Percentiles rank a stretch among this genome's conserved stretches.
Conservation (phyloP, 352 stramenopile species). For the Globisporangium uncinulatum region DNA sequence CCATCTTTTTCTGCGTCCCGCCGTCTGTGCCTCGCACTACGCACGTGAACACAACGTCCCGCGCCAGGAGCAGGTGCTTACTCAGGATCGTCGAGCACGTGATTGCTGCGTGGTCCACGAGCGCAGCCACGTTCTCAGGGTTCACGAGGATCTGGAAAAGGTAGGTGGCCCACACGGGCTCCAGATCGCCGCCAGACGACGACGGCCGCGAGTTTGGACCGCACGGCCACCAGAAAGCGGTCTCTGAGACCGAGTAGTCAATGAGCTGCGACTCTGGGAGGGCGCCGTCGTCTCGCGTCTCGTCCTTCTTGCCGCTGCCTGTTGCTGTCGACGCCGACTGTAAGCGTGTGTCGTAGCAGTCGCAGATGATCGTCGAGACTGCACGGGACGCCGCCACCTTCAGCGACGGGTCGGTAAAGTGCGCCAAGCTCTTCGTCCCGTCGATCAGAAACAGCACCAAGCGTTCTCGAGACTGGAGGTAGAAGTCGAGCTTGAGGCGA, state of each 20-base stretch:
- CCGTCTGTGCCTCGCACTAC: slow-evolving; percentile 22
- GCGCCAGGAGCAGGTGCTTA: slow-evolving; percentile 77
- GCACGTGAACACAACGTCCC: slow-evolving; percentile 51
- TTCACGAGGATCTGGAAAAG: slow-evolving; percentile 65
- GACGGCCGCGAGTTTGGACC: slow-evolving; percentile 16
- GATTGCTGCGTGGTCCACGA: slow-evolving; percentile 71
- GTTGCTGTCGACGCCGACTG: slow-evolving; percentile 13
- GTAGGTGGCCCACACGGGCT: slow-evolving; percentile 62
- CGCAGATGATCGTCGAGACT: slow-evolving; percentile 64
- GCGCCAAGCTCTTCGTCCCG: slow-evolving; percentile 27
- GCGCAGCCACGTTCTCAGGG: slow-evolving; percentile 45
- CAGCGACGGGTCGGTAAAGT: slow-evolving; percentile 50
- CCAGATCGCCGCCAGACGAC: slow-evolving; percentile 18
- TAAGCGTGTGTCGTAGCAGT: slow-evolving; percentile 69
- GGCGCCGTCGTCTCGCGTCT: slow-evolving; percentile 54
- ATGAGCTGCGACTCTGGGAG: slow-evolving; percentile 66
- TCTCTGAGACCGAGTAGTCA: slow-evolving; percentile 70
- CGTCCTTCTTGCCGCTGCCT: slow-evolving; percentile 7
- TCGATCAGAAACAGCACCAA: slow-evolving; percentile 62
- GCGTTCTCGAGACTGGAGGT: slow-evolving; percentile 48
- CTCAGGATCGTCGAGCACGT: slow-evolving; percentile 68
- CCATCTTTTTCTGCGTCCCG: slow-evolving; percentile 18
- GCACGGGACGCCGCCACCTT: slow-evolving; percentile 44
- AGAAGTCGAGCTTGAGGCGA: slow-evolving; percentile 43
- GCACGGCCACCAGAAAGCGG: slow-evolving; percentile 79